Percentiles rank a stretch among this genome's conserved stretches.
Evolutionary conservation across 164 flowering plant species (phyloP).

Genomic region (Cinnamomum micranthum): DNA sequence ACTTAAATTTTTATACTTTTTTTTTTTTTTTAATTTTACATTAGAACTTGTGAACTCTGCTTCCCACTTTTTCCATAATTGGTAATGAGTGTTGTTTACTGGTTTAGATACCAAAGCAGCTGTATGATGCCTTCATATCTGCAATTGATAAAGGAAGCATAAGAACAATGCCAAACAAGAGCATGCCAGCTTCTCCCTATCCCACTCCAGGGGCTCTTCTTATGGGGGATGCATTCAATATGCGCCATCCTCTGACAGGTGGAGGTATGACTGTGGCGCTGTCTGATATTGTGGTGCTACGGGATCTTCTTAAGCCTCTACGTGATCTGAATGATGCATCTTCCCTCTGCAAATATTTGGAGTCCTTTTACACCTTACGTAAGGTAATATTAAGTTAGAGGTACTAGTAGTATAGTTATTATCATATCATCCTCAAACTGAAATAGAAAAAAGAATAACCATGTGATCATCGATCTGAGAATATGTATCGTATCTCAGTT

Average conservation of each 20-base stretch:
- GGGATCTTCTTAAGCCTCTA: constrained; percentile 75
- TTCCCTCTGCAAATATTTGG: constrained; percentile 64
- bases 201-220: constrained; percentile 89
- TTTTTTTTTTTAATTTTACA: not conserved
- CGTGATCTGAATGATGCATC: constrained; percentile 65
- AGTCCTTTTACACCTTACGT: constrained; percentile 75
- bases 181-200: constrained; percentile 96
- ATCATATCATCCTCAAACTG: too few relatives aligned
- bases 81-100: not conserved
- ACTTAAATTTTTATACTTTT: not conserved
- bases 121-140: constrained; percentile 59
- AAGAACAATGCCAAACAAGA: constrained; percentile 89
- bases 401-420: too few relatives aligned
- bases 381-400: constrained; percentile 34
- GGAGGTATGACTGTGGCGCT: constrained; percentile 95
- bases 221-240: constrained; percentile 94
- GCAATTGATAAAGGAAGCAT: constrained; percentile 80
- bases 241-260: constrained; percentile 93
- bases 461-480: too few relatives aligned
- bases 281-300: constrained; percentile 77
- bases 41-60: not conserved
- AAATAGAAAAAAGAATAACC: too few relatives aligned
- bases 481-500: too few relatives aligned
- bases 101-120: constrained; percentile 59
- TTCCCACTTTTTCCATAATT: not conserved